Conservation (phyloP, 1,284 basidiomycete species). For the Leccinum fuscescens region DNA sequence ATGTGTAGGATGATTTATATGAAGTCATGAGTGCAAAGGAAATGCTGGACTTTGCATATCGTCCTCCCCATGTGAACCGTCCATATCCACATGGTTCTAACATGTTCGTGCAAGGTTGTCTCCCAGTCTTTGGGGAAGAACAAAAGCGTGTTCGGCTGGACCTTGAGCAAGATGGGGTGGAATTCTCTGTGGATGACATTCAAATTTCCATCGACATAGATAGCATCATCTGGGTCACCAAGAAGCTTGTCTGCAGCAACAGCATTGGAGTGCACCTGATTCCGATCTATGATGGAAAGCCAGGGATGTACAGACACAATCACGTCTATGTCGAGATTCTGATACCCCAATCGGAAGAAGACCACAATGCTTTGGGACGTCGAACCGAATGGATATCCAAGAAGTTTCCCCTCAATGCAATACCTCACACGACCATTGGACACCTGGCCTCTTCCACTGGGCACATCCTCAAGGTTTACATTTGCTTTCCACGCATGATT, state of each 20-base stretch:
- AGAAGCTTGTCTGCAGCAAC: background rate
- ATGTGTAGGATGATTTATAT: background rate
- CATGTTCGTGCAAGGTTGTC: conserved; percentile 4
- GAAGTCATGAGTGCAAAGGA: conserved; percentile 6
- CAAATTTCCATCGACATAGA: conserved; percentile 13
- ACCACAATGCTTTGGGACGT: background rate
- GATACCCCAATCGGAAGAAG: background rate
- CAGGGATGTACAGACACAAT: background rate
- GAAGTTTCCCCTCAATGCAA: background rate
- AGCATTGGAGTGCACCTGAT: conserved; percentile 5
- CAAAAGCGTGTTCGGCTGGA: conserved; percentile 2
- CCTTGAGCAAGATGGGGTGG: conserved; percentile 2
- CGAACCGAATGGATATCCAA: background rate
- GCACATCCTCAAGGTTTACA: conserved; percentile 4
- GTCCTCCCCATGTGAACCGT: background rate
- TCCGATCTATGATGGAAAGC: conserved; percentile 3
- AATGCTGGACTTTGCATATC: conserved; percentile 6
- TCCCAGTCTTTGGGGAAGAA: background rate
- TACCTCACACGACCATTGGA: background rate
- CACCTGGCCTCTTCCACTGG: background rate
- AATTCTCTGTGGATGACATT: background rate
- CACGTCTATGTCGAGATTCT: background rate
- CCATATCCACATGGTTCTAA: conserved; percentile 2
- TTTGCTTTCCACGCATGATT: conserved; percentile 21
- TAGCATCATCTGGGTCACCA: conserved; percentile 18